phyloP scores from a whole-genome alignment of 2,329 filamentous ascomycete species.

The Paecilomyces sp. region DNA sequence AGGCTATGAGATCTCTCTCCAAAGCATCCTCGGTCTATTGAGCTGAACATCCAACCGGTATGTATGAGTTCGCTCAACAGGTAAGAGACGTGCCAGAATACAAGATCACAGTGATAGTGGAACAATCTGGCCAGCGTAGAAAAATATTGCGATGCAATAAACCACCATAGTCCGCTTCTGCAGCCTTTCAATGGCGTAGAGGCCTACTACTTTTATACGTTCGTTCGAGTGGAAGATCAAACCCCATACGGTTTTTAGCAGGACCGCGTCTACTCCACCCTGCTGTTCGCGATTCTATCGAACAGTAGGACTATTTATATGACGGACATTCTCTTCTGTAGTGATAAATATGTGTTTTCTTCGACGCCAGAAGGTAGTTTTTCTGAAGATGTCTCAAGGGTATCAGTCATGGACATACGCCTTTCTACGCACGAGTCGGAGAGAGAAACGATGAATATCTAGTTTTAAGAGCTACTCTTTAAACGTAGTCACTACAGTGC shows the following conservation, averaged over 20 bases:
- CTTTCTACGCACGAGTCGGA: too few species aligned
- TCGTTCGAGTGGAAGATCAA: constrained; percentile 42
- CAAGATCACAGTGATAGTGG: not conserved
- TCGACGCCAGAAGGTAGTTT: not conserved
- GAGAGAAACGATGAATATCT: too few species aligned
- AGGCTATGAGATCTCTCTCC: not conserved
- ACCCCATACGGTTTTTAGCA: constrained; percentile 43
- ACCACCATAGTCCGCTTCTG: constrained; percentile 32
- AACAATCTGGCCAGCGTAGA: not conserved
- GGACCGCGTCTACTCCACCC: constrained; percentile 45
- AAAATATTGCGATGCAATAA: constrained; percentile 1
- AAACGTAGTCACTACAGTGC: too few species aligned
- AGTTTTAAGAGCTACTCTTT: too few species aligned
- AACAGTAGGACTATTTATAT: constrained; percentile 39
- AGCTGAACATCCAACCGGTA: not conserved
- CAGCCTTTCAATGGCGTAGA: constrained; percentile 27
- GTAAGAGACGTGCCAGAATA: not conserved
- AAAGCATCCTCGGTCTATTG: not conserved
- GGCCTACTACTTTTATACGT: constrained; percentile 36
- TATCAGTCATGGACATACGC: too few species aligned
- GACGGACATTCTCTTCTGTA: constrained; percentile 32
- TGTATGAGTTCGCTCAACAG: not conserved
- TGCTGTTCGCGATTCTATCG: constrained; percentile 31
- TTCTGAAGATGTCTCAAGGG: not conserved
- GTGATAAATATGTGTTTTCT: not conserved